phyloP scores from a whole-genome alignment of 1,139 yeast species.

The Suhomyces guaymorum region DNA sequence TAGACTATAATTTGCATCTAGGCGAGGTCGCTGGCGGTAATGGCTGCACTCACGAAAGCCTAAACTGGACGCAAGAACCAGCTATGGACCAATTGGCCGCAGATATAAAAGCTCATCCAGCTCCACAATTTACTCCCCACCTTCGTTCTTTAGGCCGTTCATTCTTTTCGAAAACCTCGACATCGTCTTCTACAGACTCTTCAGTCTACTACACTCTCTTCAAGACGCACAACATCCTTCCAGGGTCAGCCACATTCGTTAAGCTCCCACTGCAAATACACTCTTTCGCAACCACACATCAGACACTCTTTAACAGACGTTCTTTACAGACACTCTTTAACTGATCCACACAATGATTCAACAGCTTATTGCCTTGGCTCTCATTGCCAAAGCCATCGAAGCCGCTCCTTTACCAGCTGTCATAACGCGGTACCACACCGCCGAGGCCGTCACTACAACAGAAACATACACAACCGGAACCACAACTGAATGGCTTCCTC shows the following conservation, averaged over 20 bases:
- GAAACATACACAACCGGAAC: slow-evolving; percentile 59
- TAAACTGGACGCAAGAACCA: neutral
- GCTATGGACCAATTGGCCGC: neutral
- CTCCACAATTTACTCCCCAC: too few relatives aligned
- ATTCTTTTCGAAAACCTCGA: neutral
- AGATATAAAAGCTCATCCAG: neutral
- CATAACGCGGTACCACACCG: slow-evolving; percentile 64
- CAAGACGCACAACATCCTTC: neutral
- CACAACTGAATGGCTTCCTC: slow-evolving; percentile 61
- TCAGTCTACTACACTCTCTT: neutral
- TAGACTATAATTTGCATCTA: too few relatives aligned
- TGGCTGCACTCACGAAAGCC: neutral
- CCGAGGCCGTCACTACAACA: slow-evolving; percentile 57
- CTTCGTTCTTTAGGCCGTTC: neutral
- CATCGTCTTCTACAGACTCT: neutral
- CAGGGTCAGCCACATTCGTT: neutral
- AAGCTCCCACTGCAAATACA: too few relatives aligned
- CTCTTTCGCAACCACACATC: slow-evolving; percentile 17
- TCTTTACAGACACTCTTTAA: slow-evolving; percentile 1
- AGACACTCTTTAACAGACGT: slow-evolving; percentile 10
- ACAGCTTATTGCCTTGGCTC: slow-evolving; percentile 7
- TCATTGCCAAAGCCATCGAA: slow-evolving; percentile 13
- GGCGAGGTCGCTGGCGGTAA: neutral
- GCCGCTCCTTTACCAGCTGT: slow-evolving; percentile 43
- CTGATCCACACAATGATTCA: slow-evolving; percentile 11